Conservation (phyloP, 2,329 filamentous ascomycete species). For the Colletotrichum karsti region DNA sequence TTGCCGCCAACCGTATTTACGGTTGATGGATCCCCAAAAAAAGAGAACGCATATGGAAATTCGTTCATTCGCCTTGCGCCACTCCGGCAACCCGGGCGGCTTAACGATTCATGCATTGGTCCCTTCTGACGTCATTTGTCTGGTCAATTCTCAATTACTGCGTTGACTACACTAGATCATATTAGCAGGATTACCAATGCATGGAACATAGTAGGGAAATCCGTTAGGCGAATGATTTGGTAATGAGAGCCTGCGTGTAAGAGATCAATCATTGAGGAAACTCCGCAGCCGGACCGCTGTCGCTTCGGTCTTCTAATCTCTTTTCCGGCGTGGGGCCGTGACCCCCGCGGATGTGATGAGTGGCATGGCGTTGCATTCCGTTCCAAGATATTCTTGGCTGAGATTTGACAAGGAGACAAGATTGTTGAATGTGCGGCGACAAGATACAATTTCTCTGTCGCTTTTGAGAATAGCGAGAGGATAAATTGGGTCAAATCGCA, state of each 20-base stretch:
- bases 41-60: not conserved
- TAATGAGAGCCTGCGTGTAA: not conserved
- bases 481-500: not conserved
- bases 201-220: not conserved
- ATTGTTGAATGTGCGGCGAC: not conserved
- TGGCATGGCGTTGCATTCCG: not conserved
- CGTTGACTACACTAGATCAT: not conserved
- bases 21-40: not conserved
- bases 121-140: slow-evolving; percentile 9
- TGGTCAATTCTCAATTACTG: not conserved
- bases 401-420: not conserved
- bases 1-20: slow-evolving; percentile 9
- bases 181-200: not conserved
- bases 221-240: not conserved
- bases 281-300: not conserved
- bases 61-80: not conserved
- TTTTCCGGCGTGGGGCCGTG: not conserved
- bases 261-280: not conserved
- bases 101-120: slow-evolving; percentile 13
- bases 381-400: not conserved
- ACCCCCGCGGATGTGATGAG: not conserved
- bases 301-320: not conserved
- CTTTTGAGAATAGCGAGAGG: not conserved
- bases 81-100: not conserved
- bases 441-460: not conserved